Evolutionary conservation across 495 filamentous ascomycete species (phyloP), one percentile per base, ranked within the genome.

Genomic region (Friedmanniomyces simplex): DNA sequence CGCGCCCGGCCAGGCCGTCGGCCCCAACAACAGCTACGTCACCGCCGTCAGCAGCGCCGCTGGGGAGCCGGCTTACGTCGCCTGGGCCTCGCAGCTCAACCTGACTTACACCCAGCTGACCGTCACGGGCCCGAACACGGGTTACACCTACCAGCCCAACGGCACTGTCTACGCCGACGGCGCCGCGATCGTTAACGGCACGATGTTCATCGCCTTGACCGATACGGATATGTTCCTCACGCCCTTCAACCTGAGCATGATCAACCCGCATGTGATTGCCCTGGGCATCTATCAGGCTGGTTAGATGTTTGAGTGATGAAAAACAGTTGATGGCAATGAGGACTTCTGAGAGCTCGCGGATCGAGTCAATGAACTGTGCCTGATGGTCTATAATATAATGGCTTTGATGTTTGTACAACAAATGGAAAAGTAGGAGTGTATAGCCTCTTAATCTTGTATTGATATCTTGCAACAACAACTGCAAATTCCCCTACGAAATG

Each of bases 61-160:
- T 4, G 78, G 79, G 0, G 58, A 65, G 2, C 84, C 88, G 0
- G 67, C 68, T 41, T 96, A 77, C 39, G 90, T 90, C 1, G 79
- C 78, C 0, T 96, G 87, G 88, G 79, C 86, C 10, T 76, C 73
- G n/a, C 89, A 94, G 78, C 72, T 94, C 32, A 95, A 96, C 61
- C 74, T 89, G 24, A 95, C 89, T 0, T 94, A 94, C 68, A 81
- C 88, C 1, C 74, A 82, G 0, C 69, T 95, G 59, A 77, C 69
- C 5, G 66, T 83, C 50, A 73, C 76, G 1, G 74, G 74, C 6
- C 68, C 71, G 18, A 81, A 78, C 52, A 72, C 71, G 1, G 88
- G 84, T 0, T 82, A 72, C 61, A 87, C 88, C 0, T 76, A 77
- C 53, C 89, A 96, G 73, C 90, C 88, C 0, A 68, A 72, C 37